phyloP scores from a whole-genome alignment of 768 basidiomycete species.

The Tremella yokohamensis region DNA sequence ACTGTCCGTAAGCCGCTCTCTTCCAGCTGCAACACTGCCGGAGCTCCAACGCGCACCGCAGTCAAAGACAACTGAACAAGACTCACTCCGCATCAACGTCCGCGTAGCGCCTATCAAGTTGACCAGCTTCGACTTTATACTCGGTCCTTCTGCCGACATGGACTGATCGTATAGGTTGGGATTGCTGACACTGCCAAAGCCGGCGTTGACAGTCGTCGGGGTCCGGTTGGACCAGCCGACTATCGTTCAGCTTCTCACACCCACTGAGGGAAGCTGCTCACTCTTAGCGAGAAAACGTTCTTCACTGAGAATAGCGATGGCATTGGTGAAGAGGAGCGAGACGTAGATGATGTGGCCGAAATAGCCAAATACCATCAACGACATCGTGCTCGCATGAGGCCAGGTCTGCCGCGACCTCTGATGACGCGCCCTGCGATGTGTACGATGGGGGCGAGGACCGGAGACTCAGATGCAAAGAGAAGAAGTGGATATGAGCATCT shows the following conservation, averaged over 20 bases:
- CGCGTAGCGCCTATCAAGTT: slow-evolving; percentile 91
- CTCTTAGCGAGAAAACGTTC: slow-evolving; percentile 92
- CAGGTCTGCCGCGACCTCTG: too few relatives aligned
- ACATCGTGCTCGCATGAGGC: too few relatives aligned
- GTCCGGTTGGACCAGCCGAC: slow-evolving; percentile 74
- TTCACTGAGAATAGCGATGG: slow-evolving; percentile 90
- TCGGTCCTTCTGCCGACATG: slow-evolving; percentile 55
- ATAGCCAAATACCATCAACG: slow-evolving; percentile 42
- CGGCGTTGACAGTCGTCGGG: slow-evolving; percentile 33
- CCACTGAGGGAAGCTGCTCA: slow-evolving; percentile 53
- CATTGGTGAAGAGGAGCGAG: slow-evolving; percentile 81
- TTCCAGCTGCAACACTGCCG: too few relatives aligned
- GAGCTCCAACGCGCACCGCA: too few relatives aligned
- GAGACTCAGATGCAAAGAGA: too few relatives aligned
- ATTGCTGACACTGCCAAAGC: slow-evolving; percentile 43
- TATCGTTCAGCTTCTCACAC: slow-evolving; percentile 47
- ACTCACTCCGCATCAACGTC: slow-evolving; percentile 94
- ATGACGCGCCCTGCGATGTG: too few relatives aligned
- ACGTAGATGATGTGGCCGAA: slow-evolving; percentile 68
- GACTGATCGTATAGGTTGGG: slow-evolving; percentile 34
- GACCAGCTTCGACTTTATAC: slow-evolving; percentile 79
- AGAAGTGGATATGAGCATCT: too few relatives aligned
- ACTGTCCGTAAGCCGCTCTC: slow-evolving; percentile 57
- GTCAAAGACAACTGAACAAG: too few relatives aligned
- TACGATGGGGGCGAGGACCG: too few relatives aligned